A percentile compares a stretch with the other conserved stretches of the same genome.
phyloP scores from a whole-genome alignment of 1,284 basidiomycete genomes.

The Tremellales sp. region DNA sequence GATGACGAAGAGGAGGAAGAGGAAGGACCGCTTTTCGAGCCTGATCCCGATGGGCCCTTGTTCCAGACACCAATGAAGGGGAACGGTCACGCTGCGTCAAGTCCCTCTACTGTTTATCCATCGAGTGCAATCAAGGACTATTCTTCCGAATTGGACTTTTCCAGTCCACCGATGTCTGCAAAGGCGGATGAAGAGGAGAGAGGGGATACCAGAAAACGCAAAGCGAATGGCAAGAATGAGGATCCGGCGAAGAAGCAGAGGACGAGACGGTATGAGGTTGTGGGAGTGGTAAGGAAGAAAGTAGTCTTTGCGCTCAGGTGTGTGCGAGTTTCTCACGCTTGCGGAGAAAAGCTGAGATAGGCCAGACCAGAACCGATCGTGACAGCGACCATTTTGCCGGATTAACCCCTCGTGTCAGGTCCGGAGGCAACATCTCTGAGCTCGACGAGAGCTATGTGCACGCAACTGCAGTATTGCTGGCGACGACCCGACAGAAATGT shows the following conservation, averaged over 20 bases:
- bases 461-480: too few species aligned
- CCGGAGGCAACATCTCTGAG: too few species aligned
- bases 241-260: constrained; percentile 26
- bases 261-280: constrained; percentile 44
- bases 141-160: constrained; percentile 42
- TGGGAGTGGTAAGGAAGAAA: constrained; percentile 45
- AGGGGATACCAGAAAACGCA: constrained; percentile 3
- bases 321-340: constrained; percentile 3
- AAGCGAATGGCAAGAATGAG: constrained; percentile 4
- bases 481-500: too few species aligned
- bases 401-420: too few species aligned
- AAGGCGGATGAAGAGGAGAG: constrained; percentile 12
- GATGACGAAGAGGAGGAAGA: constrained; percentile 25
- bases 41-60: constrained; percentile 5
- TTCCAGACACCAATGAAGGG: not conserved
- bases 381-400: constrained; percentile 41
- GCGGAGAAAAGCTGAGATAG: not conserved
- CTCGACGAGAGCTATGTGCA: too few species aligned
- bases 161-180: constrained; percentile 18
- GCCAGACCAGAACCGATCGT: constrained; percentile 48
- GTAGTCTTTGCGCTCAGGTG: constrained; percentile 46
- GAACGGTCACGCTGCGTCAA: constrained; percentile 1
- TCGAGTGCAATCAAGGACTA: constrained; percentile 33
- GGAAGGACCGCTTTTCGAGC: constrained; percentile 30
- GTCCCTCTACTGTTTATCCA: constrained; percentile 16